Evolutionary conservation across 176 grass and related monocot species (phyloP), one percentile per base, ranked within the genome.

Genomic region (Musa beccarii): DNA sequence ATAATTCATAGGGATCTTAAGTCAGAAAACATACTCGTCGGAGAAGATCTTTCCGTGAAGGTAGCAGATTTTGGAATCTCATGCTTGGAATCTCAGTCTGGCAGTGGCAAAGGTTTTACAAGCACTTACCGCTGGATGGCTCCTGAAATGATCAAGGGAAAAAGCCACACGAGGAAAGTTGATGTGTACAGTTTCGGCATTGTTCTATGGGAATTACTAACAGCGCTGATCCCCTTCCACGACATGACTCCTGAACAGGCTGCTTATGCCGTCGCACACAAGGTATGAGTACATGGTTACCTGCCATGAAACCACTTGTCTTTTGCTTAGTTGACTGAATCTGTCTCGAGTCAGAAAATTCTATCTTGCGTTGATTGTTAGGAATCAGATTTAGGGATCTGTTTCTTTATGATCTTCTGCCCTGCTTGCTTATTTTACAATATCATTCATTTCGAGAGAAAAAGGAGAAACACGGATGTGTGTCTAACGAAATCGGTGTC

Each of bases 51-150:
- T 82, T 92, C 90, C 9, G 91, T 95, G 54, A 99, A 94, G 83
- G 91, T 99, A 25, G 91, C 96, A 55, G 96, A 99, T 81, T 99
- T 99, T 11, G 96, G 96, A 80, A 99, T 99, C 74, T 99, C 96
- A 43, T 99, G 96, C 65, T 72, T 99, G 66, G 96, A 99, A 81
- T 92, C 84, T 0, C 90, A 99, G 80, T 94, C 91, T 25, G 86
- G 91, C 61, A 92, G 83, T 11, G 79, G 81, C 11, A 99, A 94
- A 81, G 96, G 96, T 13, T 99, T 99, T 81, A 93, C 96, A 5
- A 89, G 96, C 22, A 99, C 96, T 16, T 94, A 99, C 59, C 82
- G 96, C 24, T 99, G 96, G 96, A 99, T 99, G 96, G 91, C 96
- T 75, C 96, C 96, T 1, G 96, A 99, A 78, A 92, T 99, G 88